These are phyloP conservation scores for Arthrobotrys iridis DNA, from an alignment of 2,329 filamentous ascomycete species.

Conservation along the genomic window DNA sequence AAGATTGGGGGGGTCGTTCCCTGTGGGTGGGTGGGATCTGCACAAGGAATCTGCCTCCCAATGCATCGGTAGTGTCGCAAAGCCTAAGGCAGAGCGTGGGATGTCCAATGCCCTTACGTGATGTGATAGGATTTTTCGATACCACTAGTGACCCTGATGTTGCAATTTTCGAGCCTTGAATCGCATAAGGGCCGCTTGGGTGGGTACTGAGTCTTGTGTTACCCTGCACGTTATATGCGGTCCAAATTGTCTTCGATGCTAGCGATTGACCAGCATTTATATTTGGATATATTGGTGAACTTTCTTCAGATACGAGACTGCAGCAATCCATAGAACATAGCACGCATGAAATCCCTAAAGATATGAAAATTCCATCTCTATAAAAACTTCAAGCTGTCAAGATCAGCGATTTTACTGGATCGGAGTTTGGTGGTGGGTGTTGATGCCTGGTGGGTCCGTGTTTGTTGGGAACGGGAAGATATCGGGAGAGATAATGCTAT, in stretches of 20 bases:
- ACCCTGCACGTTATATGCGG: slow-evolving; percentile 5
- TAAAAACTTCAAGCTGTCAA: slow-evolving; percentile 1
- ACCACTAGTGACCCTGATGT: slow-evolving; percentile 2
- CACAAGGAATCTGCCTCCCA: slow-evolving; percentile 29
- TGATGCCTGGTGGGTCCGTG: slow-evolving; percentile 42
- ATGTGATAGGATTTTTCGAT: slow-evolving; percentile 20
- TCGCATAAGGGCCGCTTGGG: slow-evolving; percentile 1
- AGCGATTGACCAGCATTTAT: slow-evolving; percentile 1
- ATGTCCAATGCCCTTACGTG: slow-evolving; percentile 27
- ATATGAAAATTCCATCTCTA: background rate
- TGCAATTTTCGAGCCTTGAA: slow-evolving; percentile 9
- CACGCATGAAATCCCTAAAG: background rate
- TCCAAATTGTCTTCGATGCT: background rate
- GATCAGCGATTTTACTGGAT: background rate
- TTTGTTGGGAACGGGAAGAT: slow-evolving; percentile 55
- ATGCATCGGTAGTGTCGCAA: background rate
- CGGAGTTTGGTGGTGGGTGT: slow-evolving; percentile 32
- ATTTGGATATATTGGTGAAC: slow-evolving; percentile 5
- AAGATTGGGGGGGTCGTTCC: background rate
- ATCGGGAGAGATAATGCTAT: slow-evolving; percentile 51
- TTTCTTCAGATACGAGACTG: slow-evolving; percentile 29
- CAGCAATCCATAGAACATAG: background rate
- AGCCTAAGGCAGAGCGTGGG: slow-evolving; percentile 42
- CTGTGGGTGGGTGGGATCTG: slow-evolving; percentile 33
- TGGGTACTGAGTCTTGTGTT: background rate